Evolutionary conservation across 768 basidiomycete species (phyloP).

Genomic region (Kondoa subrosea): DNA sequence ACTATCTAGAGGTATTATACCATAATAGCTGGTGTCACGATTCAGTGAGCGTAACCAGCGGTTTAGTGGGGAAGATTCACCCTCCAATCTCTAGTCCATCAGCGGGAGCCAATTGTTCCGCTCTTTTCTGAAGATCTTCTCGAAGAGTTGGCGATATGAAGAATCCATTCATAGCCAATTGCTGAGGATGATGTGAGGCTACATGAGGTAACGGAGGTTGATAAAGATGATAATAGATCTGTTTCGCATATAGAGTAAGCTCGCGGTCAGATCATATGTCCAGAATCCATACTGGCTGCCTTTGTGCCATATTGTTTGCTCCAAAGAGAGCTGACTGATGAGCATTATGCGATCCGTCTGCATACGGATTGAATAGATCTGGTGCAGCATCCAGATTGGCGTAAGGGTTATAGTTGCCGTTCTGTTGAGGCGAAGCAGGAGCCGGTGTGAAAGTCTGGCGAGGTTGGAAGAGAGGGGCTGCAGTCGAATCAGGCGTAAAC

Average conservation of each 20-base stretch:
- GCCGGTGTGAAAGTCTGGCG: not conserved
- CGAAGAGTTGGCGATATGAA: constrained; percentile 71
- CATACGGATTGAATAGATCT: not conserved
- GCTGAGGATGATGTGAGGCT: constrained; percentile 39
- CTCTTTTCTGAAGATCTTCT: constrained; percentile 42
- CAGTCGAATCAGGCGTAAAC: not conserved
- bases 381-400: not conserved
- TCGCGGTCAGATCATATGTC: not conserved
- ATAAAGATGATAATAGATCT: constrained; percentile 91
- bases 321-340: not conserved
- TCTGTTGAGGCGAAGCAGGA: not conserved
- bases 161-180: constrained; percentile 38
- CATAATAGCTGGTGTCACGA: not conserved
- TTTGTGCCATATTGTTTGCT: not conserved
- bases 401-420: not conserved
- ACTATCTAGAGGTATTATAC: not conserved
- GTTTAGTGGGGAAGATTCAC: constrained; percentile 62
- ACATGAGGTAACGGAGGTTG: constrained; percentile 47
- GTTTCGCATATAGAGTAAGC: constrained; percentile 6
- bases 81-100: constrained; percentile 58
- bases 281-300: not conserved
- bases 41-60: constrained; percentile 41
- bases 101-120: constrained; percentile 35
- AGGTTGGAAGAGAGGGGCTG: not conserved
- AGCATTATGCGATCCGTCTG: not conserved